These are phyloP conservation scores for Xylariaceae sp. DNA, from an alignment of 2,329 filamentous ascomycete species.

Conservation along the genomic window DNA sequence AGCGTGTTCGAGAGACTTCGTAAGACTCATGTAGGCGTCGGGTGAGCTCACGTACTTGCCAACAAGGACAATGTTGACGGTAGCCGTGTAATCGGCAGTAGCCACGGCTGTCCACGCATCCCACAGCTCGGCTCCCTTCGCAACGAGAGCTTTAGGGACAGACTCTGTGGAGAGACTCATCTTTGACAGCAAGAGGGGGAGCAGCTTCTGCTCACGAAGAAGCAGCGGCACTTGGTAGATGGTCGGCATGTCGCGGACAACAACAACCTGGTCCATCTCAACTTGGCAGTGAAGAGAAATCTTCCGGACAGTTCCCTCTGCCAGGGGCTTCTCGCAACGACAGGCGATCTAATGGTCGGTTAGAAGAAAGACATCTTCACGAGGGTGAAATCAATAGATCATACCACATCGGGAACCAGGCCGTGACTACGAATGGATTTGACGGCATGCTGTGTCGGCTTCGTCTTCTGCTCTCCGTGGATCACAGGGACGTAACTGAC, in stretches of 20 bases:
- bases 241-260: conserved; percentile 82
- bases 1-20: conserved; percentile 84
- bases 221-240: conserved; percentile 96
- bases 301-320: conserved; percentile 71
- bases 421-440: conserved; percentile 77
- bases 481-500: conserved; percentile 79
- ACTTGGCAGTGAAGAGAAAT: conserved; percentile 88
- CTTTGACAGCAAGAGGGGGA: conserved; percentile 55
- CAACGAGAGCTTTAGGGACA: conserved; percentile 48
- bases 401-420: conserved; percentile 63
- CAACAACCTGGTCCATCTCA: conserved; percentile 76
- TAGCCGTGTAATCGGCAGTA: conserved; percentile 60
- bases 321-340: conserved; percentile 74
- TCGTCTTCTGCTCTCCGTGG: conserved; percentile 80
- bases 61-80: conserved; percentile 77
- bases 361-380: conserved; percentile 16
- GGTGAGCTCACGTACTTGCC: conserved; percentile 86
- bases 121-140: conserved; percentile 68
- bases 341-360: conserved; percentile 67
- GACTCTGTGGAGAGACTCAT: conserved; percentile 57
- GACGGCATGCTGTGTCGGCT: conserved; percentile 91
- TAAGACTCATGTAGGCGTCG: conserved; percentile 77
- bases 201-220: conserved; percentile 72
- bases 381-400: conserved; percentile 17
- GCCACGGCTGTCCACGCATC: conserved; percentile 71